Conservation (phyloP, 768 basidiomycete species). For the Russula brevipes region DNA sequence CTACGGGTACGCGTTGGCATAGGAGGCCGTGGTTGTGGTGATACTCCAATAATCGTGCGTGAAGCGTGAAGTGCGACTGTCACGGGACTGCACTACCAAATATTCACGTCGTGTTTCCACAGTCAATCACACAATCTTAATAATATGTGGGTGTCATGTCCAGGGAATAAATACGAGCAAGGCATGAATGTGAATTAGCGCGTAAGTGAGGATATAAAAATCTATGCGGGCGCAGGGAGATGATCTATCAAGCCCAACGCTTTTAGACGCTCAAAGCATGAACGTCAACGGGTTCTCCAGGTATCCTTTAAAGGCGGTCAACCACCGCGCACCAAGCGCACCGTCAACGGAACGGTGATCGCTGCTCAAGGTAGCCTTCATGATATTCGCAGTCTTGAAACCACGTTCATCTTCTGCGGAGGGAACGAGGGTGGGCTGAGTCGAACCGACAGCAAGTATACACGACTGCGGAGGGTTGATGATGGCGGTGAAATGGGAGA, state of each 20-base stretch:
- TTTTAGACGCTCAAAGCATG: slow-evolving; percentile 62
- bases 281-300: slow-evolving; percentile 96
- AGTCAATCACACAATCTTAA: neutral
- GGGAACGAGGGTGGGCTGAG: slow-evolving; percentile 78
- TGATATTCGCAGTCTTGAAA: slow-evolving; percentile 85
- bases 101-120: too few species aligned
- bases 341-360: slow-evolving; percentile 98
- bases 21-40: neutral
- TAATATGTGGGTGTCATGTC: neutral
- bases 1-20: slow-evolving; percentile 22
- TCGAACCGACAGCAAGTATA: slow-evolving; percentile 92
- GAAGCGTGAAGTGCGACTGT: neutral
- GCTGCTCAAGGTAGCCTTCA: slow-evolving; percentile 94
- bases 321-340: slow-evolving; percentile 89
- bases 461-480: slow-evolving; percentile 98
- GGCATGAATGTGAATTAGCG: slow-evolving; percentile 14
- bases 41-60: too few species aligned
- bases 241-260: slow-evolving; percentile 10
- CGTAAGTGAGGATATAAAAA: slow-evolving; percentile 24
- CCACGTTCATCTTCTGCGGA: slow-evolving; percentile 89
- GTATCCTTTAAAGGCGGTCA: slow-evolving; percentile 91
- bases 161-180: slow-evolving; percentile 1
- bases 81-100: neutral
- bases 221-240: slow-evolving; percentile 11
- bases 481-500: slow-evolving; percentile 96